Conservation (phyloP, 495 filamentous ascomycete species). For the Neurospora tetrasperma region DNA sequence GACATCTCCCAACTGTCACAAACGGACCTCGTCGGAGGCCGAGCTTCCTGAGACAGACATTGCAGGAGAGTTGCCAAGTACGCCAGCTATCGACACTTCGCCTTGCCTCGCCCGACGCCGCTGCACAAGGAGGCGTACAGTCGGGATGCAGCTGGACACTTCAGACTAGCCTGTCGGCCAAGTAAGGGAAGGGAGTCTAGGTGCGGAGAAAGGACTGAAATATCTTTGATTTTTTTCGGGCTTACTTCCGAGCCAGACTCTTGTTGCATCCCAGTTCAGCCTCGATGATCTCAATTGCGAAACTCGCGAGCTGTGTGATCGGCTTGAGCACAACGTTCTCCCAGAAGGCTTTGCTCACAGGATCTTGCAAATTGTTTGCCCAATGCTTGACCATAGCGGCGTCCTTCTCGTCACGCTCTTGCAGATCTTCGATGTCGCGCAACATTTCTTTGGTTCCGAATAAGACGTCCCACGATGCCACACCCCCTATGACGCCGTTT, state of each 20-base stretch:
- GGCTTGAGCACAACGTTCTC: slow-evolving; percentile 25
- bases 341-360: slow-evolving; percentile 25
- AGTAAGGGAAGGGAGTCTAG: not conserved
- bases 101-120: not conserved
- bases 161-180: not conserved
- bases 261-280: slow-evolving; percentile 15
- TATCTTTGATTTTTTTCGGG: not conserved
- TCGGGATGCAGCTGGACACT: fast-evolving
- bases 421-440: slow-evolving; percentile 26
- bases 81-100: not conserved
- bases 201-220: not conserved
- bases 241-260: not conserved
- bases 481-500: slow-evolving; percentile 20
- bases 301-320: slow-evolving; percentile 22
- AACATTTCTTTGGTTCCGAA: slow-evolving; percentile 27
- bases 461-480: slow-evolving; percentile 26
- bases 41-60: not conserved
- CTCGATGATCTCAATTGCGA: slow-evolving; percentile 28
- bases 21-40: slow-evolving; percentile 5
- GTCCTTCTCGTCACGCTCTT: slow-evolving; percentile 24
- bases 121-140: not conserved
- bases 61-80: not conserved
- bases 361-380: slow-evolving; percentile 22
- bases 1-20: not conserved
- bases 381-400: slow-evolving; percentile 26